These are phyloP conservation scores for Lactarius akahatsu DNA, from an alignment of 768 basidiomycete species.

Conservation along the genomic window DNA sequence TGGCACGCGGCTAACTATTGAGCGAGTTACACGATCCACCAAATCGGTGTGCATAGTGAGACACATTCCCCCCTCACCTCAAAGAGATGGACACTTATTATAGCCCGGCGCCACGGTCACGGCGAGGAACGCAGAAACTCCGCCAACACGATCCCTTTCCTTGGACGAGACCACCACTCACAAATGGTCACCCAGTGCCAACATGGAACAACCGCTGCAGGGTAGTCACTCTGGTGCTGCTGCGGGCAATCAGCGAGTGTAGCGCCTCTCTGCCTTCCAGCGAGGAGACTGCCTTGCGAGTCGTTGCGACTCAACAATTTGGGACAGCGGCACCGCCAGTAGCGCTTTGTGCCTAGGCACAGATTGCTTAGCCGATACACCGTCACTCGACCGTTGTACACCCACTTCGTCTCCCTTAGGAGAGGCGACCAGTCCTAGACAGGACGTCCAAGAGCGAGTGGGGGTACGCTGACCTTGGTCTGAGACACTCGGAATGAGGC, in stretches of 20 bases:
- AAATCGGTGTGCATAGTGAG: background rate
- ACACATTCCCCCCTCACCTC: background rate
- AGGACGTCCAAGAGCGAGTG: background rate
- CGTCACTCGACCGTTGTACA: background rate
- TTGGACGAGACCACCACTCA: conserved; percentile 22
- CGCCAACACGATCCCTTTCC: conserved; percentile 13
- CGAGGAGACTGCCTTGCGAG: background rate
- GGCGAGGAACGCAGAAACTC: conserved; percentile 9
- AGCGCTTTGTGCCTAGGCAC: background rate
- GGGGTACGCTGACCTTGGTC: background rate
- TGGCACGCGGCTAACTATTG: background rate
- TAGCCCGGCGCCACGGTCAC: background rate
- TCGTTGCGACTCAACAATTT: background rate
- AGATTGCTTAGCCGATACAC: background rate
- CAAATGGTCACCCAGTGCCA: background rate
- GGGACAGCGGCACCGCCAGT: background rate
- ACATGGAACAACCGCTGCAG: conserved; percentile 5
- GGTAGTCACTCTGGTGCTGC: background rate
- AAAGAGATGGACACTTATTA: too few relatives aligned
- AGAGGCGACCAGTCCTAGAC: background rate
- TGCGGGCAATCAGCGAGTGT: background rate
- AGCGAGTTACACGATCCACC: background rate
- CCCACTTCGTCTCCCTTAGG: background rate
- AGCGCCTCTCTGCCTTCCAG: background rate
- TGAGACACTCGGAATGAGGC: background rate